Evolutionary conservation across 2,329 filamentous ascomycete genomes (phyloP).

Genomic region (Sporothrix globosa): DNA sequence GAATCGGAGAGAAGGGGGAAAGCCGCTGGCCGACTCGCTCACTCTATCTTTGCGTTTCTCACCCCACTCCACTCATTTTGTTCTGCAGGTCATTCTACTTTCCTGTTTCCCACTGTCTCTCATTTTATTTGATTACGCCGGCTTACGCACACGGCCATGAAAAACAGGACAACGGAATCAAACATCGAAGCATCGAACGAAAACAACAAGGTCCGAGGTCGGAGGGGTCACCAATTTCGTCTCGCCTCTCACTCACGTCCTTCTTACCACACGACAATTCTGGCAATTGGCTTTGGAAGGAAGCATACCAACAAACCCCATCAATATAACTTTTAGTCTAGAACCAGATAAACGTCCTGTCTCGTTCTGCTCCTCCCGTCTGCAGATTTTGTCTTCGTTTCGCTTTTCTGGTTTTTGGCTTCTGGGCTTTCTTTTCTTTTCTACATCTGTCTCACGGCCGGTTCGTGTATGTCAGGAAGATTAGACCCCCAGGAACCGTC

Average conservation of each 20-base stretch:
- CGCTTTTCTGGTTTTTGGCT: not conserved
- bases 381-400: not conserved
- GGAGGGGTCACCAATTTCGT: conserved; percentile 17
- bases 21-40: conserved; percentile 31
- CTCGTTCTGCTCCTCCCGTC: conserved; percentile 6
- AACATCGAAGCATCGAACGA: not conserved
- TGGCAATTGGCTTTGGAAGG: conserved; percentile 12
- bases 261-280: not conserved
- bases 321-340: conserved; percentile 19
- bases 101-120: not conserved
- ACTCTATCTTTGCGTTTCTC: conserved; percentile 1
- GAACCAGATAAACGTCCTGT: not conserved
- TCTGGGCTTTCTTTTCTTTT: not conserved
- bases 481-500: not conserved
- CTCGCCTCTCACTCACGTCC: conserved; percentile 5
- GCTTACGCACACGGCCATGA: conserved; percentile 12
- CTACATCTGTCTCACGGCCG: conserved; percentile 4
- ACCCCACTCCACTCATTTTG: conserved; percentile 13
- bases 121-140: conserved; percentile 7
- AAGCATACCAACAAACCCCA: not conserved
- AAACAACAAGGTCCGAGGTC: not conserved
- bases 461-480: conserved; percentile 16
- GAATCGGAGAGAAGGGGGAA: not conserved
- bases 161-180: not conserved
- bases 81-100: conserved; percentile 21